phyloP scores from a whole-genome alignment of 73 alveolate genomes.

The Paramecium biaurelia region DNA sequence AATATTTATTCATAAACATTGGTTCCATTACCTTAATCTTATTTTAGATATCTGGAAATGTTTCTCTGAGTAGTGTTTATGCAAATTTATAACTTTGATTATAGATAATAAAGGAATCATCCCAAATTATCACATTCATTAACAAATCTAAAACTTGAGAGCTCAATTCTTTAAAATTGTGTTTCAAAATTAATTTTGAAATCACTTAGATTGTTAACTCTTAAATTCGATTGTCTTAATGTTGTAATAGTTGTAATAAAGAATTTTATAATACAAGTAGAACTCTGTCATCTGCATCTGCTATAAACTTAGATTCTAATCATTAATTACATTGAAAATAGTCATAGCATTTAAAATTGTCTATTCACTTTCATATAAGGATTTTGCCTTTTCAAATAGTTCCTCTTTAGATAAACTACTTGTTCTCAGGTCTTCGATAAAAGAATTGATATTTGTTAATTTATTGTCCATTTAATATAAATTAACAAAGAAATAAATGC shows the following conservation, averaged over 20 bases:
- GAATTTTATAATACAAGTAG: neutral
- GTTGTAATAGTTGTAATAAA: neutral
- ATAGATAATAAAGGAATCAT: neutral
- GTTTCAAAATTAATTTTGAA: neutral
- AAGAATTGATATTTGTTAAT: neutral
- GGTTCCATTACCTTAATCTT: neutral
- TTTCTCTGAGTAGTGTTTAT: neutral
- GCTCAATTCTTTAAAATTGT: neutral
- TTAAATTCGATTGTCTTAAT: neutral
- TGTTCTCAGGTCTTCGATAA: neutral
- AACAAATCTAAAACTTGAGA: neutral
- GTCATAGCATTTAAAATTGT: neutral
- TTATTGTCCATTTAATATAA: neutral
- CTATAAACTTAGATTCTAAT: neutral
- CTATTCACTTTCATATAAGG: neutral
- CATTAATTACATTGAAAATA: neutral
- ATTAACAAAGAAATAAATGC: neutral
- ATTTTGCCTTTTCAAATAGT: neutral
- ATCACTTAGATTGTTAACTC: neutral
- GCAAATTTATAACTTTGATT: neutral
- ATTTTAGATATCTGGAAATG: neutral
- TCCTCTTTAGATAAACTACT: neutral
- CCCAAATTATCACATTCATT: neutral
- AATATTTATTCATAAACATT: neutral
- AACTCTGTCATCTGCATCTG: neutral